Percentiles rank a stretch among this genome's conserved stretches.
Evolutionary conservation across 1,139 yeast genomes (phyloP).

Genomic region (Candida sojae): DNA sequence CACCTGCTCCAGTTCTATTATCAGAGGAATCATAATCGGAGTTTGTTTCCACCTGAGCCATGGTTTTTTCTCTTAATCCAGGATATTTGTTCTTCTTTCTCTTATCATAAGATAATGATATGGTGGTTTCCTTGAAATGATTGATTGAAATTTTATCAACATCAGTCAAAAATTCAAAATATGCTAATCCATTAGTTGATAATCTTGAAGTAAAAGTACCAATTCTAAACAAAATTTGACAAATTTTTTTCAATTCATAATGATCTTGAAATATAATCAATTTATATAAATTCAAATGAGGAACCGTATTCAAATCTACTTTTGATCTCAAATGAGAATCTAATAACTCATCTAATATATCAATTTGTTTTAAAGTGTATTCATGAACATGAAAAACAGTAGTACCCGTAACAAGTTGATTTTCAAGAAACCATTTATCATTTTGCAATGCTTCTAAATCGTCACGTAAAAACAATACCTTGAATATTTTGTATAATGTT

Average conservation of each 20-base stretch:
- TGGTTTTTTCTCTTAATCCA: constrained; percentile 4
- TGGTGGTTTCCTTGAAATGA: neutral
- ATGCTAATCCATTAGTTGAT: constrained; percentile 22
- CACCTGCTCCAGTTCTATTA: neutral
- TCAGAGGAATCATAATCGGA: constrained; percentile 3
- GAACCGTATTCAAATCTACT: constrained; percentile 2
- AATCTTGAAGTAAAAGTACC: constrained; percentile 23
- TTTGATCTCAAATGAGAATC: constrained; percentile 14
- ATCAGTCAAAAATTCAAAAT: constrained; percentile 19
- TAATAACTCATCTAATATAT: constrained; percentile 14
- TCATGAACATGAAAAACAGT: constrained; percentile 6
- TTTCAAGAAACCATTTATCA: constrained; percentile 3
- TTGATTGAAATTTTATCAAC: constrained; percentile 14
- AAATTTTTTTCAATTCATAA: constrained; percentile 17
- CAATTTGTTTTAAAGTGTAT: constrained; percentile 14
- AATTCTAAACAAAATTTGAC: constrained; percentile 20
- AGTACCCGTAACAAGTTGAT: constrained; percentile 4
- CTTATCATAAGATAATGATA: neutral
- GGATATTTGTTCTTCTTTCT: constrained; percentile 9
- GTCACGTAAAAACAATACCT: constrained; percentile 17
- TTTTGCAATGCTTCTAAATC: constrained; percentile 13
- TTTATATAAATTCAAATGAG: constrained; percentile 15
- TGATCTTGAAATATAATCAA: constrained; percentile 19
- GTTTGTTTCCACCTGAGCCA: constrained; percentile 5
- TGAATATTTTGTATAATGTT: constrained; percentile 16